These are phyloP conservation scores for Pezicula rhizophila DNA, from an alignment of 2,329 filamentous ascomycete species.

Conservation along the genomic window DNA sequence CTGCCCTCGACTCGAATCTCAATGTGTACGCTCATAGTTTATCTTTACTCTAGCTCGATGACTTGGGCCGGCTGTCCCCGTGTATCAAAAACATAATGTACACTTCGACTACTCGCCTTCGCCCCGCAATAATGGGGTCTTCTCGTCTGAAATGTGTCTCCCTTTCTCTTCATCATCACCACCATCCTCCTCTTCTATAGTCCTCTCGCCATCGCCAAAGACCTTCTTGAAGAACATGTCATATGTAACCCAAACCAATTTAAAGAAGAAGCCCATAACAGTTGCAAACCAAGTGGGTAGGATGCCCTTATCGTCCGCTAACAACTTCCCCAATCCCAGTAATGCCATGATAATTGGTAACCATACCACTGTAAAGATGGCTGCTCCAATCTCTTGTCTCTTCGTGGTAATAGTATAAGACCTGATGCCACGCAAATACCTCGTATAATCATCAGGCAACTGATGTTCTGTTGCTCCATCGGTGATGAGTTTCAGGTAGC, in stretches of 20 bases:
- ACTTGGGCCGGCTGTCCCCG: too few species aligned
- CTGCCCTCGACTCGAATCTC: too few species aligned
- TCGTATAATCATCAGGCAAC: slow-evolving; percentile 73
- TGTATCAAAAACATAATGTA: too few species aligned
- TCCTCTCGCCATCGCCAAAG: slow-evolving; percentile 85
- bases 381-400: slow-evolving; percentile 60
- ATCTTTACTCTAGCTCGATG: too few species aligned
- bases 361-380: slow-evolving; percentile 56
- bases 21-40: too few species aligned
- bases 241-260: slow-evolving; percentile 57
- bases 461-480: slow-evolving; percentile 73
- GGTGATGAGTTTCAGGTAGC: slow-evolving; percentile 76
- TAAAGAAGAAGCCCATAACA: slow-evolving; percentile 46
- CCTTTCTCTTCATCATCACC: slow-evolving; percentile 10
- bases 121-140: not conserved
- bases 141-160: not conserved
- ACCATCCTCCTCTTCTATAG: slow-evolving; percentile 21
- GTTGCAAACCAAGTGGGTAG: slow-evolving; percentile 61
- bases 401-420: slow-evolving; percentile 64
- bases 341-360: slow-evolving; percentile 50
- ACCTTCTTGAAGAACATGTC: slow-evolving; percentile 55
- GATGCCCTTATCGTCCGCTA: slow-evolving; percentile 61
- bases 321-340: slow-evolving; percentile 38
- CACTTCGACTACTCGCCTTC: not conserved
- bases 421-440: slow-evolving; percentile 62